Conservation (phyloP, 257 asterid species). For the Primulina eburnea region DNA sequence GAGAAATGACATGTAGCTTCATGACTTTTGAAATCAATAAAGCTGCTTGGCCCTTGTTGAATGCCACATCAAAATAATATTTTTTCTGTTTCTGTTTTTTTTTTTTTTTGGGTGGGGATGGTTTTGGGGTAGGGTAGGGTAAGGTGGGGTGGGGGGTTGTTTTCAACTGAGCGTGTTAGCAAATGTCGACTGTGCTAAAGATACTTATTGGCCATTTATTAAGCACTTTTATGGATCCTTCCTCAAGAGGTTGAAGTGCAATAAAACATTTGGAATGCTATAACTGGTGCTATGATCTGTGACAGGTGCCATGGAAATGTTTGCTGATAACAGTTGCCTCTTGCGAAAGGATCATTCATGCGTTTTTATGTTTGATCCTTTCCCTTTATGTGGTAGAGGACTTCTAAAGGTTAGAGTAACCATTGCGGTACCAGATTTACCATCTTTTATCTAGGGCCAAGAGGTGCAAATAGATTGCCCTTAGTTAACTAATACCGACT, state of each 20-base stretch:
- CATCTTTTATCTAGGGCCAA: neutral
- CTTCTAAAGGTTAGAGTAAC: neutral
- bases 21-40: neutral
- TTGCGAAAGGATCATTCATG: conserved; percentile 20
- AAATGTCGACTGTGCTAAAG: neutral
- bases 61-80: neutral
- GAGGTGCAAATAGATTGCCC: neutral
- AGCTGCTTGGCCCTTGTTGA: neutral
- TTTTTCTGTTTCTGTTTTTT: neutral
- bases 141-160: neutral
- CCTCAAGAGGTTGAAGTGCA: conserved; percentile 11
- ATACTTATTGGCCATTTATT: neutral
- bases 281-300: conserved; percentile 1
- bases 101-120: too few species aligned
- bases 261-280: conserved; percentile 7
- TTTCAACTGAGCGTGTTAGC: neutral
- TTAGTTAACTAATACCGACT: neutral
- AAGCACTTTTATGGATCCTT: neutral
- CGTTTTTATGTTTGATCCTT: conserved; percentile 8
- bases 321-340: conserved; percentile 11
- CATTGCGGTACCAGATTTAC: neutral
- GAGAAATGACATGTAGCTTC: neutral
- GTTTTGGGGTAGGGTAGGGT: neutral
- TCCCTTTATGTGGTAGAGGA: conserved; percentile 1
- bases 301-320: conserved; percentile 17